Evolutionary conservation across 2,329 filamentous ascomycete genomes (phyloP), one percentile per base, ranked within the genome.

Genomic region (Immersiporthe knoxdaviesiana): DNA sequence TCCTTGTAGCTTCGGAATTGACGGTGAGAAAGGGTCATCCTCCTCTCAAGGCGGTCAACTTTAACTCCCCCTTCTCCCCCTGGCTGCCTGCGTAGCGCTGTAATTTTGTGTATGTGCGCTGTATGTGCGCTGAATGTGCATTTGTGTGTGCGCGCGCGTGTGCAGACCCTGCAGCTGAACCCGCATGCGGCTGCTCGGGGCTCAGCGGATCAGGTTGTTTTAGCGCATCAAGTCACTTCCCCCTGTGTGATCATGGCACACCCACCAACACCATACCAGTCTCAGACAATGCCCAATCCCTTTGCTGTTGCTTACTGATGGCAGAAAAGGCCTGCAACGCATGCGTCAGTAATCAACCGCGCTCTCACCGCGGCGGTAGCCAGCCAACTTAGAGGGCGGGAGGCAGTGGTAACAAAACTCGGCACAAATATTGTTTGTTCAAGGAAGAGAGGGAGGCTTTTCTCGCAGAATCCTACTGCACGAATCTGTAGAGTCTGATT

Each of bases 141-240:
- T 27, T 59, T 32, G 56, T 59, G 32, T 59, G 6, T 21, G 41
- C 21, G 41, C 35, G 35, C 8, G 44, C 10, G 21, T 47, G 44
- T 37, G 56, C 32, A 32, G 56, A 59, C 56, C 56, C 56, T 59
- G 56, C 56, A 37, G 56, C 56, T 37, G 56, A n/a, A 59, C 56
- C n/a, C 56, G 56, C 56, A 59, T 59, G 16, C 56, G 56, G 56
- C 30, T 32, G 52, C 24, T 32, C 11, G 50, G 5, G 50, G 54
- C 30, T 35, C 54, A n/a, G 7, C 50, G 30, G 27, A 21, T 35
- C 54, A 30, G 32, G 56, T 35, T 32, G 8, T 27, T 54, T n/a
- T n/a, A n/a, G n/a, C n/a, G n/a, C n/a, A n/a, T n/a, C n/a, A n/a
- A n/a, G n/a, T n/a, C n/a, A n/a, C n/a, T n/a, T n/a, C n/a, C 24